Percentiles rank a stretch among this genome's conserved stretches.
phyloP scores from a whole-genome alignment of 352 stramenopile genomes.

The Phytophthora syringae region DNA sequence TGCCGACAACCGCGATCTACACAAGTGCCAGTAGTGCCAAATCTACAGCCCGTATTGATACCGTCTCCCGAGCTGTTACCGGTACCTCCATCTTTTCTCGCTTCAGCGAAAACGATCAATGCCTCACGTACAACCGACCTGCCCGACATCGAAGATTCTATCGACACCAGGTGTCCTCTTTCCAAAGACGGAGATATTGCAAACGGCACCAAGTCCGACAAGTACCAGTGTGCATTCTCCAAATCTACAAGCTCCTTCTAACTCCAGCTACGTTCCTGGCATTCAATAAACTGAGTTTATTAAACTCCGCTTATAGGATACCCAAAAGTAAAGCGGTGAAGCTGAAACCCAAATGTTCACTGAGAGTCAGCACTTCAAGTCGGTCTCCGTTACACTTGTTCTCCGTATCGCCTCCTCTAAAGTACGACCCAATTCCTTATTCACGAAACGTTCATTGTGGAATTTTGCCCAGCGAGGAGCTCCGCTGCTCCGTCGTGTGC shows the following conservation, averaged over 20 bases:
- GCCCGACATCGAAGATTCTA: neutral
- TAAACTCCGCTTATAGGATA: too few relatives aligned
- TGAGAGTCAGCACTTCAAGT: conserved; percentile 20
- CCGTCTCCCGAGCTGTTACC: neutral
- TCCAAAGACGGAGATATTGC: neutral
- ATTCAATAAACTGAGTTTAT: too few relatives aligned
- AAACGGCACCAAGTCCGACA: neutral
- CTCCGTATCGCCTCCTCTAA: conserved; percentile 16
- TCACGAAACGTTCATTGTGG: conserved; percentile 6
- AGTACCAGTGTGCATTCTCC: neutral
- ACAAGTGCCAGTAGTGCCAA: neutral
- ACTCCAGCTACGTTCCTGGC: too few relatives aligned
- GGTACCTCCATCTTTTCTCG: neutral
- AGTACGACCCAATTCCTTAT: conserved; percentile 8
- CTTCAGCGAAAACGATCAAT: neutral
- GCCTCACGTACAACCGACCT: neutral
- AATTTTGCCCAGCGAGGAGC: conserved; percentile 9
- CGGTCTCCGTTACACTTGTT: neutral
- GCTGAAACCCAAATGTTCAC: too few relatives aligned
- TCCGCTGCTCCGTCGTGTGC: neutral
- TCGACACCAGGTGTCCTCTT: neutral
- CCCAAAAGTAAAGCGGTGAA: too few relatives aligned
- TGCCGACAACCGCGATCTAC: neutral
- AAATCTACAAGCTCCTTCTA: neutral
- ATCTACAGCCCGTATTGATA: neutral